Conservation (phyloP, 192 early-diverging fungal genomes). For the Coemansia furcata region DNA sequence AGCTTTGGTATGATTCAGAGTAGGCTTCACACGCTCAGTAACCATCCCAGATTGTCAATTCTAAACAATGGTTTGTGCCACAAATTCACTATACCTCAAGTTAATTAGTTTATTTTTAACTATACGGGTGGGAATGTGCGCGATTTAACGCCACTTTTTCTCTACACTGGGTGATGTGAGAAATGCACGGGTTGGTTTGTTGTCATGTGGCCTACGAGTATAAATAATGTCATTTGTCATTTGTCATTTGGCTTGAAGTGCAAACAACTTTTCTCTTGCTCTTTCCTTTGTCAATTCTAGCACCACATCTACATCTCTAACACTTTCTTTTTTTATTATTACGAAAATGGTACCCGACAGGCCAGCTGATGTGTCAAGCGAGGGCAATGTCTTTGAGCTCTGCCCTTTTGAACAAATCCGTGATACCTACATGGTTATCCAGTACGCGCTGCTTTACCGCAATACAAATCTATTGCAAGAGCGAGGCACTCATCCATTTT, state of each 20-base stretch:
- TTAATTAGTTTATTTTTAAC: not conserved
- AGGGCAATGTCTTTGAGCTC: not conserved
- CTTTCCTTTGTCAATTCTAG: not conserved
- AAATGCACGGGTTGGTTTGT: not conserved
- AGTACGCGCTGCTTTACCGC: not conserved
- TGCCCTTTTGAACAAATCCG: not conserved
- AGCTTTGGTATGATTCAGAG: constrained; percentile 43
- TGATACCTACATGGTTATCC: not conserved
- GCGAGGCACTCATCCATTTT: not conserved
- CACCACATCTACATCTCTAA: not conserved
- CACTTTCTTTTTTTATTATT: not conserved
- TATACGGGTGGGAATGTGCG: not conserved
- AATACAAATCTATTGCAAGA: not conserved
- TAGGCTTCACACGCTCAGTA: constrained; percentile 43
- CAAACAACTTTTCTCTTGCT: not conserved
- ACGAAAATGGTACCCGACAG: not conserved
- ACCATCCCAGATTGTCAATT: constrained; percentile 67
- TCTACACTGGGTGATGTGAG: not conserved
- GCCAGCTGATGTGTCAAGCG: not conserved
- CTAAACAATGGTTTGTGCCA: not conserved
- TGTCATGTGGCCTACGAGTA: not conserved
- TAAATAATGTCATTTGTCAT: not conserved
- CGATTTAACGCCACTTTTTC: not conserved
- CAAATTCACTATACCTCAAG: not conserved
- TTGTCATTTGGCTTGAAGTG: not conserved